phyloP scores from a whole-genome alignment of 2,329 filamentous ascomycete species.

The Amphichorda felina region DNA sequence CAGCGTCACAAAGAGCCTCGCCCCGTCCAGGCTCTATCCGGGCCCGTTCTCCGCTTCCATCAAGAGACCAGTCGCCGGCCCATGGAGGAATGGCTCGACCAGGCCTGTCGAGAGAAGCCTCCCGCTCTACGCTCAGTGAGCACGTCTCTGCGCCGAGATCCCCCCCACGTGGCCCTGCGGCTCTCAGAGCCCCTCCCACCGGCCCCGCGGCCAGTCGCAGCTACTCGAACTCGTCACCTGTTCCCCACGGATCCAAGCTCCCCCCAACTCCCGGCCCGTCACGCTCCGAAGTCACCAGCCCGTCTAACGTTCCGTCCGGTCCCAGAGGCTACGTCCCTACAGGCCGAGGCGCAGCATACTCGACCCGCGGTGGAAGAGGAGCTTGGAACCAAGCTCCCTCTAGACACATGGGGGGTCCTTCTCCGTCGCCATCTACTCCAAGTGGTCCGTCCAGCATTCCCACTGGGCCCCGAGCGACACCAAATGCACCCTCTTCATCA shows the following conservation, averaged over 20 bases:
- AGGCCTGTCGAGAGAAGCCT: not conserved
- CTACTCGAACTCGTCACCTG: constrained; percentile 23
- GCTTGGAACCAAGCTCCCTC: constrained; percentile 25
- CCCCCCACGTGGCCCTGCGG: constrained; percentile 43
- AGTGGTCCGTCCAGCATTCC: constrained; percentile 29
- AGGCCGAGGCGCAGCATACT: constrained; percentile 29
- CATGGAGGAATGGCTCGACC: not conserved
- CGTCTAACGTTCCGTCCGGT: constrained; percentile 38
- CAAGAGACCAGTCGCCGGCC: constrained; percentile 26
- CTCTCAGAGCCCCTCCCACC: constrained; percentile 37
- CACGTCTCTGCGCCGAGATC: constrained; percentile 19
- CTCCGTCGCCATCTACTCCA: constrained; percentile 25
- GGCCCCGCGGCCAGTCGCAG: constrained; percentile 25
- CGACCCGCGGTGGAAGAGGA: constrained; percentile 31
- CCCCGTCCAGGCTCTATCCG: constrained; percentile 36
- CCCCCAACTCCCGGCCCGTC: constrained; percentile 20
- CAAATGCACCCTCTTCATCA: constrained; percentile 20
- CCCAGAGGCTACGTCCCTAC: constrained; percentile 40
- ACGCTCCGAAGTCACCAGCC: constrained; percentile 28
- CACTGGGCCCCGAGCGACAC: constrained; percentile 31
- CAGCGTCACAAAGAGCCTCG: constrained; percentile 37
- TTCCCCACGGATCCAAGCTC: constrained; percentile 19
- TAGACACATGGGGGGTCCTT: constrained; percentile 19
- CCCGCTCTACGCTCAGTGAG: not conserved
- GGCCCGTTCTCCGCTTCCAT: constrained; percentile 32